Conservation (phyloP, 257 asterid species). For the Fraxinus cuspidata region DNA sequence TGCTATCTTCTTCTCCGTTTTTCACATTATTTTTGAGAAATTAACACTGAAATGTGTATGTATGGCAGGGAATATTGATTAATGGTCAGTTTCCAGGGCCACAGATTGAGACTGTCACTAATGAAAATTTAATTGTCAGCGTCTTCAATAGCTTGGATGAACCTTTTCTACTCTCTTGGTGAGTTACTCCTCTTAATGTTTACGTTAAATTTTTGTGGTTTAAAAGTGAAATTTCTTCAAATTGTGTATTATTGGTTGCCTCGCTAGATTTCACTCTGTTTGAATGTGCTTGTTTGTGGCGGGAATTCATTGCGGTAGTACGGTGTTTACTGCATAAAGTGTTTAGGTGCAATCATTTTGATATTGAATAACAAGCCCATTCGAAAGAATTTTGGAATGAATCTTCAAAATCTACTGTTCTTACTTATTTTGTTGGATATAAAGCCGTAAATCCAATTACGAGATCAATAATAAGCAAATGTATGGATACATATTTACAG, state of each 20-base stretch:
- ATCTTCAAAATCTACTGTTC: neutral
- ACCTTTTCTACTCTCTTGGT: conserved; percentile 51
- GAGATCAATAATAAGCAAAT: neutral
- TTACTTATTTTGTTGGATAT: neutral
- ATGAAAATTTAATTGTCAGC: conserved; percentile 47
- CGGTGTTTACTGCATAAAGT: neutral
- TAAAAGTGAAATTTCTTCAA: neutral
- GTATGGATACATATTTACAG: neutral
- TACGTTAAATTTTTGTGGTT: neutral
- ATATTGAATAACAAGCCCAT: neutral
- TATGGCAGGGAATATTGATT: conserved; percentile 51
- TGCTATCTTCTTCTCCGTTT: neutral
- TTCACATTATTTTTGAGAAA: neutral
- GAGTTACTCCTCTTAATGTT: conserved; percentile 8
- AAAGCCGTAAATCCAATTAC: neutral
- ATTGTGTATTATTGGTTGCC: neutral
- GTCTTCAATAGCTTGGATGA: conserved; percentile 47
- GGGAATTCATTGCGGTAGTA: neutral
- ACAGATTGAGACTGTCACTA: conserved; percentile 36
- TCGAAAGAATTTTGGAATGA: neutral
- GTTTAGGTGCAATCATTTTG: neutral
- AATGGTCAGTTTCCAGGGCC: conserved; percentile 60
- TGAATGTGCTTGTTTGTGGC: neutral
- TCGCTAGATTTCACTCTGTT: neutral
- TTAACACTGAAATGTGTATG: neutral